Percentiles rank a stretch among this genome's conserved stretches.
These are phyloP conservation scores for Waltergamsia citrina DNA, from an alignment of 2,329 filamentous ascomycete species.

Conservation along the genomic window DNA sequence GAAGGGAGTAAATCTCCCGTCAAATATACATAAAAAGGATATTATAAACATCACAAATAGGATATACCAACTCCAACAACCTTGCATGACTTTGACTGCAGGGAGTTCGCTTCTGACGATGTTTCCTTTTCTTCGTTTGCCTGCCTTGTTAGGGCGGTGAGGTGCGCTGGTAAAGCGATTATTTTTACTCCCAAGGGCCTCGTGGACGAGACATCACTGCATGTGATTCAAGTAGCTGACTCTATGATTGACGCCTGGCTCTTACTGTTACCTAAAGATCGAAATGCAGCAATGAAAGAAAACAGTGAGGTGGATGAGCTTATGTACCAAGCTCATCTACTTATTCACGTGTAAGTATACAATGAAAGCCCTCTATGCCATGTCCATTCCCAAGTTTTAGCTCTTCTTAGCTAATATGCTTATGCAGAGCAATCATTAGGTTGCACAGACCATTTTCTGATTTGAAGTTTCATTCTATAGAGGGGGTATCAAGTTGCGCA, in stretches of 20 bases:
- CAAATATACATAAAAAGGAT: background rate
- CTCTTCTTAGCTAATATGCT: background rate
- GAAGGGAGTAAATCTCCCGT: constrained; percentile 18
- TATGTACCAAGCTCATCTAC: constrained; percentile 16
- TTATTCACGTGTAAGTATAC: constrained; percentile 15
- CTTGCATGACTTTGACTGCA: constrained; percentile 50
- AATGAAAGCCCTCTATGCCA: too few species aligned
- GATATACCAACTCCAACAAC: constrained; percentile 30
- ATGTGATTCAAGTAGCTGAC: constrained; percentile 22
- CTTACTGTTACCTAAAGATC: constrained; percentile 22
- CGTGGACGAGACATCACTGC: constrained; percentile 12
- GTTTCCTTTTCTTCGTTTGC: constrained; percentile 53
- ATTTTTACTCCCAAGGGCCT: constrained; percentile 11
- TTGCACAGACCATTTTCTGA: constrained; percentile 28
- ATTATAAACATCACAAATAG: constrained; percentile 14
- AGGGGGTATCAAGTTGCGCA: constrained; percentile 26
- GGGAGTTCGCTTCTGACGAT: constrained; percentile 47
- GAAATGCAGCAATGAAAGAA: constrained; percentile 19
- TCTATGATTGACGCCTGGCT: constrained; percentile 26
- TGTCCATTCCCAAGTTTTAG: too few species aligned
- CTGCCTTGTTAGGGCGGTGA: constrained; percentile 56
- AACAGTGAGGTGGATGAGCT: constrained; percentile 18
- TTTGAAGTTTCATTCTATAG: constrained; percentile 25
- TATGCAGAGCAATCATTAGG: constrained; percentile 19
- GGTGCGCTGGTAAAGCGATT: constrained; percentile 20